phyloP scores from a whole-genome alignment of 2,329 filamentous ascomycete genomes.

The Botryotinia narcissicola region DNA sequence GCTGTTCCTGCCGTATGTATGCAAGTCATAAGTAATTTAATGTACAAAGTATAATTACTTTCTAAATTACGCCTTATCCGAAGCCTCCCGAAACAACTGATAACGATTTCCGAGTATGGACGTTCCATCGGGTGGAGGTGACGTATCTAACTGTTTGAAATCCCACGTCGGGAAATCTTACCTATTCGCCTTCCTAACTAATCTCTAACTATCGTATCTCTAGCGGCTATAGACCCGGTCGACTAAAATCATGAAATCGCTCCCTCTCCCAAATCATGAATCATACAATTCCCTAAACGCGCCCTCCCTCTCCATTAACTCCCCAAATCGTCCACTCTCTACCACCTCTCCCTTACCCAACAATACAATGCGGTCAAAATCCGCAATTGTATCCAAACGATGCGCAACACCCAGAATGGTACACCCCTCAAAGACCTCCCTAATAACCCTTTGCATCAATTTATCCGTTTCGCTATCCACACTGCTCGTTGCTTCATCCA shows the following conservation, averaged over 20 bases:
- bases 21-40: not conserved
- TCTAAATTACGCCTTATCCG: not conserved
- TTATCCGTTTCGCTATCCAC: constrained; percentile 57
- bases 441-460: constrained; percentile 54
- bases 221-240: not conserved
- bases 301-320: not conserved
- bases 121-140: not conserved
- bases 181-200: not conserved
- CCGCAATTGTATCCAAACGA: constrained; percentile 45
- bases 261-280: not conserved
- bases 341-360: constrained; percentile 16
- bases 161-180: not conserved
- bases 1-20: not conserved
- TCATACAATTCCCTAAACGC: constrained; percentile 40
- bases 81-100: not conserved
- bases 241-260: not conserved
- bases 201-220: not conserved
- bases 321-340: constrained; percentile 6
- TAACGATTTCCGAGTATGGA: not conserved
- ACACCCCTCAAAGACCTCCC: constrained; percentile 50
- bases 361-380: constrained; percentile 39
- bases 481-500: constrained; percentile 48
- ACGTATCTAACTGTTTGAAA: not conserved
- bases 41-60: not conserved
- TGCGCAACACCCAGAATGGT: constrained; percentile 50